phyloP scores from a whole-genome alignment of 192 early-diverging fungal genomes.

The Gigaspora rosea region DNA sequence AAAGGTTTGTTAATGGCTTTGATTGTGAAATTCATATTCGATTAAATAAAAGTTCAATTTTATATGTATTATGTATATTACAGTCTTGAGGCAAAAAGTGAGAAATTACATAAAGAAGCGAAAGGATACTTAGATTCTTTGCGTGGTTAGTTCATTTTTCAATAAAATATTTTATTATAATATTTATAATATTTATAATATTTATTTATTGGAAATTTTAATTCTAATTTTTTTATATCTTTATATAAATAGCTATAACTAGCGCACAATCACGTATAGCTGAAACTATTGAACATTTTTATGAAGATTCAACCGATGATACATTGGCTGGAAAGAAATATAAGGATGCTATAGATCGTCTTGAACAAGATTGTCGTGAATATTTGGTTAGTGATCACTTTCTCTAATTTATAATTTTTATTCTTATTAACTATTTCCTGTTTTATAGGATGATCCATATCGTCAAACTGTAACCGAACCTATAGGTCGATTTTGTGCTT shows the following conservation, averaged over 20 bases:
- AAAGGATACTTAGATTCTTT: conserved; percentile 91
- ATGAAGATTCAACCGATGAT: conserved; percentile 80
- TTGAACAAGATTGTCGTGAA: conserved; percentile 77
- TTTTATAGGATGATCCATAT: conserved; percentile 74
- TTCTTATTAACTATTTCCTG: not conserved
- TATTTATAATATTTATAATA: not conserved
- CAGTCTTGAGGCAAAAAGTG: conserved; percentile 77
- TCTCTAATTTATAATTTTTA: not conserved
- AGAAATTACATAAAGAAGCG: conserved; percentile 86
- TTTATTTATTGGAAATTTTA: not conserved
- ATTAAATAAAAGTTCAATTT: not conserved
- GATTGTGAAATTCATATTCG: not conserved
- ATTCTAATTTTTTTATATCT: conserved; percentile 5
- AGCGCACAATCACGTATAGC: conserved; percentile 82
- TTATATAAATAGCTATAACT: conserved; percentile 67
- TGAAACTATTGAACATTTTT: conserved; percentile 84
- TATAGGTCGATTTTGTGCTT: conserved; percentile 78
- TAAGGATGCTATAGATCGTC: conserved; percentile 74
- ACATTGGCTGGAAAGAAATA: conserved; percentile 78
- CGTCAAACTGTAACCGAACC: conserved; percentile 88
- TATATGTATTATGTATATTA: not conserved
- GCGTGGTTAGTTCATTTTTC: conserved; percentile 48
- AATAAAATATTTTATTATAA: not conserved
- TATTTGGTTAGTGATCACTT: conserved; percentile 66
- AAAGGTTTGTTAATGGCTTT: conserved; percentile 44